Evolutionary conservation across 805 yeast genomes (phyloP).

Genomic region (Starmerella etchellsii): DNA sequence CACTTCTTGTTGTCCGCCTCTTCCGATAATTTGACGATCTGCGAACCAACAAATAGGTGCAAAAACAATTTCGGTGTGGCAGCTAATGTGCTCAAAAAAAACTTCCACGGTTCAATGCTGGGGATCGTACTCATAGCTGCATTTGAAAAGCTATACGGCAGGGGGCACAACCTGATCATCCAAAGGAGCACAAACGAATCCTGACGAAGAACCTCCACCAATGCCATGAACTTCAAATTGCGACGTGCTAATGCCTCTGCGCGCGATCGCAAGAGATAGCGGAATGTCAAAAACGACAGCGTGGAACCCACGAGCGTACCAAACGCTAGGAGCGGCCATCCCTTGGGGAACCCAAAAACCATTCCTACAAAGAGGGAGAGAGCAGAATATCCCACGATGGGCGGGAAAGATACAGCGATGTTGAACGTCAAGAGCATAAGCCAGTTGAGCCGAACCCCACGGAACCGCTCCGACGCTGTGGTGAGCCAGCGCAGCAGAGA

Average conservation of each 20-base stretch:
- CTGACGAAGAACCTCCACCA: conserved; percentile 61
- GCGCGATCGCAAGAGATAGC: conserved; percentile 41
- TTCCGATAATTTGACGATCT: conserved; percentile 54
- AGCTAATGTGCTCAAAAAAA: conserved; percentile 54
- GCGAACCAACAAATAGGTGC: conserved; percentile 65
- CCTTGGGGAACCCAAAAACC: conserved; percentile 66
- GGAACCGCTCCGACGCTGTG: conserved; percentile 24
- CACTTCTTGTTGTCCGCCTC: conserved; percentile 37
- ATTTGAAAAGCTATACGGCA: conserved; percentile 83
- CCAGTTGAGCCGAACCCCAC: conserved; percentile 26
- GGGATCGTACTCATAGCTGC: conserved; percentile 89
- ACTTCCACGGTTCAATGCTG: conserved; percentile 48
- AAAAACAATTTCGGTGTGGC: conserved; percentile 75
- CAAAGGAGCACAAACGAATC: conserved; percentile 55
- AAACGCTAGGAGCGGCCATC: conserved; percentile 63
- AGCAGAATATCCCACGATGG: conserved; percentile 69
- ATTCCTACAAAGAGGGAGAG: conserved; percentile 59
- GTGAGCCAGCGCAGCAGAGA: conserved; percentile 25
- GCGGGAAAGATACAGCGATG: conserved; percentile 74
- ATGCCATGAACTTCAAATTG: conserved; percentile 57
- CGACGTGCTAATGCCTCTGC: conserved; percentile 49
- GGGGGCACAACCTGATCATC: conserved; percentile 72
- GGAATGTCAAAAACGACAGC: conserved; percentile 55
- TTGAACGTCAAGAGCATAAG: conserved; percentile 38
- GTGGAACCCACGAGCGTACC: conserved; percentile 66